Conservation (phyloP, 2,329 filamentous ascomycete genomes). For the Pseudogymnoascus destructans region DNA sequence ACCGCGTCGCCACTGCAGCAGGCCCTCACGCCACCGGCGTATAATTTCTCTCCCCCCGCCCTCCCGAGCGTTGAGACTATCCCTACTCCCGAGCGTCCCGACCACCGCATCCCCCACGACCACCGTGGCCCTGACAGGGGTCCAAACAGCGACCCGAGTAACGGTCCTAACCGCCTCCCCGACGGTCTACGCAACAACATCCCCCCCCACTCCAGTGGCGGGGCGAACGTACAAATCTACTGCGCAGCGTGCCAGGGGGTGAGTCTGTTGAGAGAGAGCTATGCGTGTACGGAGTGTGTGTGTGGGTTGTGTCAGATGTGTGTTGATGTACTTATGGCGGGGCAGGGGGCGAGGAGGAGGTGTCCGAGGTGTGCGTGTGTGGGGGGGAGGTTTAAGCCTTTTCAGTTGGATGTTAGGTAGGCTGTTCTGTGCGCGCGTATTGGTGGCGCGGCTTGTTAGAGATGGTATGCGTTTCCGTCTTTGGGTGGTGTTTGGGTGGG, state of each 20-base stretch:
- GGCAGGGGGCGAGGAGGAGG: constrained; percentile 57
- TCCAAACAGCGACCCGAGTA: background rate
- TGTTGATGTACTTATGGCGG: constrained; percentile 61
- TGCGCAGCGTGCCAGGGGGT: constrained; percentile 76
- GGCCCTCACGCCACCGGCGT: constrained; percentile 69
- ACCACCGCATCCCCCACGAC: background rate
- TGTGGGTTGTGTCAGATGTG: constrained; percentile 84
- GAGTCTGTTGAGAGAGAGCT: constrained; percentile 68
- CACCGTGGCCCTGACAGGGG: constrained; percentile 31
- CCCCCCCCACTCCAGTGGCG: background rate
- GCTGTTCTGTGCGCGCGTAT: too few species aligned
- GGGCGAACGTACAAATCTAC: constrained; percentile 66
- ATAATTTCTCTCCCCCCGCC: constrained; percentile 56
- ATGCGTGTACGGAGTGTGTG: constrained; percentile 92
- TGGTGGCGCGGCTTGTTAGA: too few species aligned
- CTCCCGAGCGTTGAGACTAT: constrained; percentile 77
- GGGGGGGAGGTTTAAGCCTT: constrained; percentile 69
- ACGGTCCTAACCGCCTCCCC: background rate
- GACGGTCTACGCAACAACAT: background rate
- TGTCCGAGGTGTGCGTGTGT: constrained; percentile 71
- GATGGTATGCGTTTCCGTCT: too few species aligned
- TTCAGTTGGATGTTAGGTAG: constrained; percentile 67
- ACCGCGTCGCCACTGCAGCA: constrained; percentile 85
- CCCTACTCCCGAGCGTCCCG: background rate
- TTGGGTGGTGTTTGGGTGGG: too few species aligned